phyloP scores from a whole-genome alignment of 2,329 filamentous ascomycete species.

The Calonectria montana region DNA sequence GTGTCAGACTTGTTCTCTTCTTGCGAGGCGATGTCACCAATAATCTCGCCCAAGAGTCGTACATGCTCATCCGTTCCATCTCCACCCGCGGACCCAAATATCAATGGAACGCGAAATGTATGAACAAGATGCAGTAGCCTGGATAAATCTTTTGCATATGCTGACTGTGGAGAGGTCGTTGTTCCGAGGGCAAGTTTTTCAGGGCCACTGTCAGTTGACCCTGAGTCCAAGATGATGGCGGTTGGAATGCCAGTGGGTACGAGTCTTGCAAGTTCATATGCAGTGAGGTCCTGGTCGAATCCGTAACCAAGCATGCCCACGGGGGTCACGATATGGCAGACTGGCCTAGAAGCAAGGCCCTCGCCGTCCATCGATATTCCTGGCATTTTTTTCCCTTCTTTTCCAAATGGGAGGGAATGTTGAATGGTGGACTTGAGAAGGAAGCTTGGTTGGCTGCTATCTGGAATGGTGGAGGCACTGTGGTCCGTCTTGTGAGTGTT shows the following conservation, averaged over 20 bases:
- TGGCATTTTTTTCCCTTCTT: neutral
- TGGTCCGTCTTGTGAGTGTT: neutral
- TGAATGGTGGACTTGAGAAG: neutral
- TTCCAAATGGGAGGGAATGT: neutral
- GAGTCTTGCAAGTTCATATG: conserved; percentile 38
- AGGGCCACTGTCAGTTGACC: conserved; percentile 51
- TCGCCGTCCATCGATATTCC: too few species aligned
- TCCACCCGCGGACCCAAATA: conserved; percentile 60
- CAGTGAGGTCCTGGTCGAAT: conserved; percentile 49
- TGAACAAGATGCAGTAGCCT: conserved; percentile 51
- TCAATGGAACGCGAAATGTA: conserved; percentile 49
- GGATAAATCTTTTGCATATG: conserved; percentile 56
- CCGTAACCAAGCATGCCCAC: conserved; percentile 64
- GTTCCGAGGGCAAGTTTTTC: conserved; percentile 54
- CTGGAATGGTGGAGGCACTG: neutral
- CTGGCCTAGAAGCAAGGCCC: neutral
- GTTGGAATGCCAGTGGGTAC: conserved; percentile 44
- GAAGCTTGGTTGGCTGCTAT: neutral
- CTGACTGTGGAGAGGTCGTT: conserved; percentile 52
- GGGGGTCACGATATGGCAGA: conserved; percentile 58
- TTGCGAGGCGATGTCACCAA: conserved; percentile 37
- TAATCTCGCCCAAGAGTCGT: conserved; percentile 51
- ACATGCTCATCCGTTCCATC: conserved; percentile 60
- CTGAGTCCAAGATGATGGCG: conserved; percentile 50
- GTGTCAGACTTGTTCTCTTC: conserved; percentile 15